Conservation (phyloP, 495 filamentous ascomycete species). For the Aspergillus campestris region DNA sequence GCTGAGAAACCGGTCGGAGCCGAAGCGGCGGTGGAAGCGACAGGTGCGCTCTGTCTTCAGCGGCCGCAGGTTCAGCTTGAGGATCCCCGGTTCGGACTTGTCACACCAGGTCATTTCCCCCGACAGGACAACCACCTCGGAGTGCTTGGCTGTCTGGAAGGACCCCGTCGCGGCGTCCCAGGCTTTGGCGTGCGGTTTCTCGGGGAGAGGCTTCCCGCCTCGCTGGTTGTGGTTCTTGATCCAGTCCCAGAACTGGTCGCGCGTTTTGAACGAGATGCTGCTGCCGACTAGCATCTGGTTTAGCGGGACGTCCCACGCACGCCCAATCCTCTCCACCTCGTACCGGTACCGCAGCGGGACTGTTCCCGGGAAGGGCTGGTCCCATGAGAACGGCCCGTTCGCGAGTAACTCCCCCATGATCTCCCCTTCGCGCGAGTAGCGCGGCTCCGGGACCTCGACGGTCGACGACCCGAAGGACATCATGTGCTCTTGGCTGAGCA, state of each 20-base stretch:
- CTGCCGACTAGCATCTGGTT: constrained; percentile 22
- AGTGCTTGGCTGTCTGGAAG: constrained; percentile 29
- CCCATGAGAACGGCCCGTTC: constrained; percentile 26
- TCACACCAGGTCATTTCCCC: constrained; percentile 35
- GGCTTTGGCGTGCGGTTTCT: constrained; percentile 26
- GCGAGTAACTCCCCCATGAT: constrained; percentile 21
- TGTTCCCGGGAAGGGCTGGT: constrained; percentile 17
- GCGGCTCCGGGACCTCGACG: neutral
- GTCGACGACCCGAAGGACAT: constrained; percentile 6
- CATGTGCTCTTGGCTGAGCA: constrained; percentile 18
- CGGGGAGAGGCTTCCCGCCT: constrained; percentile 24
- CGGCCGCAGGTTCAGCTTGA: constrained; percentile 35
- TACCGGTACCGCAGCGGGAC: constrained; percentile 37
- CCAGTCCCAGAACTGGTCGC: constrained; percentile 35
- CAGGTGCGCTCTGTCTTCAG: constrained; percentile 36
- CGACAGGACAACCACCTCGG: constrained; percentile 33
- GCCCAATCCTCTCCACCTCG: constrained; percentile 34
- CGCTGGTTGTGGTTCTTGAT: constrained; percentile 24
- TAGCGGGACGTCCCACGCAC: constrained; percentile 27
- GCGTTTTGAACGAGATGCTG: constrained; percentile 15
- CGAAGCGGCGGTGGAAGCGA: constrained; percentile 41
- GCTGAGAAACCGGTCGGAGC: constrained; percentile 39
- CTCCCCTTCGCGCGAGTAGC: constrained; percentile 11
- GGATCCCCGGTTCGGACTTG: constrained; percentile 25
- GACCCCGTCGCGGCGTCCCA: constrained; percentile 33